Conservation (phyloP, 208 protist genomes). For the Trypanosoma scelopori region DNA sequence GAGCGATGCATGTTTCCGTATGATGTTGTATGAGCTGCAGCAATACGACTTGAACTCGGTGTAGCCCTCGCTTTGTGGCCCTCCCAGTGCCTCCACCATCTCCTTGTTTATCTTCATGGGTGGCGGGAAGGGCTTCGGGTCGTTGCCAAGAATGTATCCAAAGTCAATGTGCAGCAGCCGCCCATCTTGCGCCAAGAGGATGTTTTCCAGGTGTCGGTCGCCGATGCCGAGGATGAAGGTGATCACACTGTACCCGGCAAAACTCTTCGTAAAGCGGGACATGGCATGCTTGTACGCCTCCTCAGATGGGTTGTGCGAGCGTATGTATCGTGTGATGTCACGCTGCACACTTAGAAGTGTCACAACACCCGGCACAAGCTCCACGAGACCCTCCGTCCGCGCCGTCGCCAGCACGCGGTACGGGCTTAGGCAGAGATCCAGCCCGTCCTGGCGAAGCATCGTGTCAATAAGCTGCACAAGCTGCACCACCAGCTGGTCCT, state of each 20-base stretch:
- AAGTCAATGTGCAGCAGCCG: conserved; percentile 98
- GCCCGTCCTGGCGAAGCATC: conserved; percentile 89
- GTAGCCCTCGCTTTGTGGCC: conserved; percentile 69
- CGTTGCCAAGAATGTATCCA: conserved; percentile 96
- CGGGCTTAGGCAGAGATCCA: conserved; percentile 94
- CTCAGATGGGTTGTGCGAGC: conserved; percentile 69
- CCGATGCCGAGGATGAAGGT: conserved; percentile 97
- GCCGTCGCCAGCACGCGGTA: conserved; percentile 92
- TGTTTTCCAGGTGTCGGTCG: conserved; percentile 96
- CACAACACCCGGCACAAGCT: conserved; percentile 83
- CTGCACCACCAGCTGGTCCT: conserved; percentile 98
- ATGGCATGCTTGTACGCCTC: conserved; percentile 68
- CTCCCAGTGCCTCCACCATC: conserved; percentile 88
- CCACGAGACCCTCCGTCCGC: conserved; percentile 71
- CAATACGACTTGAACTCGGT: conserved; percentile 88
- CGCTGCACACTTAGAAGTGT: conserved; percentile 79
- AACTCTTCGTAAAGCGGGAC: conserved; percentile 95
- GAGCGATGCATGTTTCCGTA: conserved; percentile 92
- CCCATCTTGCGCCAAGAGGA: conserved; percentile 92
- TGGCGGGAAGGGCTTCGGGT: conserved; percentile 96
- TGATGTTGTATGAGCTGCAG: conserved; percentile 95
- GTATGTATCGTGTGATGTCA: conserved; percentile 72
- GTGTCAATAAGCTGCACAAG: conserved; percentile 89
- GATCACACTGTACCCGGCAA: conserved; percentile 96
- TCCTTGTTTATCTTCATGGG: conserved; percentile 96